Evolutionary conservation across 1,284 basidiomycete genomes (phyloP), one percentile per base, ranked within the genome.

Genomic region (Pseudomicrostroma phylloplanum): DNA sequence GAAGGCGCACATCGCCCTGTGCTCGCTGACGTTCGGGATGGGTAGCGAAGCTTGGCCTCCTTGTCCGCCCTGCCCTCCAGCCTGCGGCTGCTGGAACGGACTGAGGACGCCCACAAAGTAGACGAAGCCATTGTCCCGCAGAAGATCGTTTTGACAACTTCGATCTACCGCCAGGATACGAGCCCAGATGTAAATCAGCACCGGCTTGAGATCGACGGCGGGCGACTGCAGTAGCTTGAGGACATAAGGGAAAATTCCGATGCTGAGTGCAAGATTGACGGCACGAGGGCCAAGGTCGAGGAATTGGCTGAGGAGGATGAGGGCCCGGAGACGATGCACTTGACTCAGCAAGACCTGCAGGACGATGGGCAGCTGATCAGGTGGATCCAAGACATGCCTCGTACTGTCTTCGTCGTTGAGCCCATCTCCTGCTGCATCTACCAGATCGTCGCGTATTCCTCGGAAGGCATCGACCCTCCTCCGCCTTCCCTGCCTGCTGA

Each of bases 151-250:
- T 78, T 97, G 94, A 64, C 96, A 96, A 21, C 88, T 87, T 7
- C 89, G 87, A 79, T 97, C 96, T 36, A 97, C 92, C 1, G 94
- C 94, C 23, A 97, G 85, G 65, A 98, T 96, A 17, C 94, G 86
- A 1, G 94, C 91, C 96, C 96, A 98, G 66, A 98, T 97, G 82
- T 97, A 98, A 70, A 98, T 96, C 39, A 98, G 84, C n/a, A 98
- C 93, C 0, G 96, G 94, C 57, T 92, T 89, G 36, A 98, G 85
- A 76, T 98, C 94, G 67, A 89, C 88, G 0, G 92, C 91, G 0
- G 93, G 92, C 0, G 92, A 92, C 80, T 96, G 93, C 1, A 98
- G 84, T 6, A 98, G 85, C 76, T 96, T 94, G 66, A 92, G 91
- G 54, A 97, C 96, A 78, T 98, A 98, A 1, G 96, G 96, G 82